Evolutionary conservation across 352 stramenopile genomes (phyloP).

Genomic region (Globisporangium radiosum): DNA sequence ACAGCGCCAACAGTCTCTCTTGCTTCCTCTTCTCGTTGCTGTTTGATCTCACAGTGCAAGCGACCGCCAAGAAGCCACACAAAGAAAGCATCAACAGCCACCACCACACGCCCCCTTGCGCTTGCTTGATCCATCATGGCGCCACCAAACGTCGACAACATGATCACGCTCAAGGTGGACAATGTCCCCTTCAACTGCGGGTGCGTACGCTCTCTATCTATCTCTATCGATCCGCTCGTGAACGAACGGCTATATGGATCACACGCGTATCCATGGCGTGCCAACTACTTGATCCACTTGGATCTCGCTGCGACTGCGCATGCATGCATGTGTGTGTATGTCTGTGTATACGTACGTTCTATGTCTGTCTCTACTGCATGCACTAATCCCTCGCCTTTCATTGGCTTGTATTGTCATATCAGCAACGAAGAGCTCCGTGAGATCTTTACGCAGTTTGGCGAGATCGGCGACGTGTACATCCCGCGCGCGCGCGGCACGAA

Average conservation of each 20-base stretch:
- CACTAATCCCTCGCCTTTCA: not conserved
- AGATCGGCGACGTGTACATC: constrained; percentile 84
- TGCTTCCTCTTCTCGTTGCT: not conserved
- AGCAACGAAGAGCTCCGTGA: constrained; percentile 54
- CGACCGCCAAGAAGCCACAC: not conserved
- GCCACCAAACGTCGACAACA: constrained; percentile 73
- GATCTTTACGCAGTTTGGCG: constrained; percentile 63
- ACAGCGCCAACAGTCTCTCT: not conserved
- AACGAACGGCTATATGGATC: too few relatives aligned
- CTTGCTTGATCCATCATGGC: constrained; percentile 23
- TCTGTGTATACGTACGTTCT: not conserved
- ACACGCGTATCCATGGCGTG: too few relatives aligned
- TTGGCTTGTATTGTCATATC: not conserved
- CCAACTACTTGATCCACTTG: not conserved
- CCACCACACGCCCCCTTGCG: too few relatives aligned
- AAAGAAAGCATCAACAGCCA: not conserved
- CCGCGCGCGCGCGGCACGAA: constrained; percentile 63
- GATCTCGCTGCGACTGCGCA: not conserved
- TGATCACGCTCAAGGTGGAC: constrained; percentile 87
- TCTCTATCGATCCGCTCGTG: not conserved
- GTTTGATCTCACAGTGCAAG: not conserved
- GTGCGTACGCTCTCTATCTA: constrained; percentile 20
- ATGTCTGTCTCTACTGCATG: not conserved
- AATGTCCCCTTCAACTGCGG: constrained; percentile 78
- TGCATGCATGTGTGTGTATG: not conserved